phyloP scores from a whole-genome alignment of 2,329 filamentous ascomycete species.

The Ophiosphaerella narmari region DNA sequence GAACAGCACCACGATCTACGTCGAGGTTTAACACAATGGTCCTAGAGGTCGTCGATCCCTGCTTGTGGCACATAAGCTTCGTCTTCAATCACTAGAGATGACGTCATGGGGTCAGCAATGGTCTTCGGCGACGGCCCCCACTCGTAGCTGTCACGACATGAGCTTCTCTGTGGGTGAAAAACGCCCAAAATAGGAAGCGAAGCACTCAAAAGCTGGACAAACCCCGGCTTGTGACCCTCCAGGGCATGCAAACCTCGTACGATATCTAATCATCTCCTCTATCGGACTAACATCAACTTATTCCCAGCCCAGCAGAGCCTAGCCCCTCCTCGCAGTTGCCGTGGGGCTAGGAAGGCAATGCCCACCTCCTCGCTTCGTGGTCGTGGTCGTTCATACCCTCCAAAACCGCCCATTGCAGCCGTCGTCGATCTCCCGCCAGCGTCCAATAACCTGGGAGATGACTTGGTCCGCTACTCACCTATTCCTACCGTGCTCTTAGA shows the following conservation, averaged over 20 bases:
- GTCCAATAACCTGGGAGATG: constrained; percentile 12
- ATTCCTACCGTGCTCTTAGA: constrained; percentile 37
- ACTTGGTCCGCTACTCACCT: constrained; percentile 50
- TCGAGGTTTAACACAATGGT: not conserved
- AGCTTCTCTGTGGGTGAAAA: not conserved
- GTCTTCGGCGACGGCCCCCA: too few species aligned
- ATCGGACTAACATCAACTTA: constrained; percentile 5
- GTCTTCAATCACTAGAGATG: too few species aligned
- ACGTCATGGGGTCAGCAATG: too few species aligned
- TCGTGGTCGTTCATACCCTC: not conserved
- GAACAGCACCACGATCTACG: too few species aligned
- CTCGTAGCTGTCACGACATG: not conserved
- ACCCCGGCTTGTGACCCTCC: constrained; percentile 8
- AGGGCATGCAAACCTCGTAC: constrained; percentile 25
- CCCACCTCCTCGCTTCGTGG: constrained; percentile 10
- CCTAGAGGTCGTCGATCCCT: not conserved
- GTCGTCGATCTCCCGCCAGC: constrained; percentile 20
- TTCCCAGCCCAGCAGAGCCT: constrained; percentile 9
- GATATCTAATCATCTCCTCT: constrained; percentile 14
- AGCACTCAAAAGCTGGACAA: constrained; percentile 13
- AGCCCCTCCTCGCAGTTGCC: constrained; percentile 5
- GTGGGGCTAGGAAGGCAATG: constrained; percentile 12
- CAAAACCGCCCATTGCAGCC: constrained; percentile 11
- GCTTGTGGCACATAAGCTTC: not conserved
- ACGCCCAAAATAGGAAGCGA: not conserved